A percentile compares a stretch with the other conserved stretches of the same genome.
phyloP scores from a whole-genome alignment of 2,329 filamentous ascomycete genomes.

The Elsinoe australis region DNA sequence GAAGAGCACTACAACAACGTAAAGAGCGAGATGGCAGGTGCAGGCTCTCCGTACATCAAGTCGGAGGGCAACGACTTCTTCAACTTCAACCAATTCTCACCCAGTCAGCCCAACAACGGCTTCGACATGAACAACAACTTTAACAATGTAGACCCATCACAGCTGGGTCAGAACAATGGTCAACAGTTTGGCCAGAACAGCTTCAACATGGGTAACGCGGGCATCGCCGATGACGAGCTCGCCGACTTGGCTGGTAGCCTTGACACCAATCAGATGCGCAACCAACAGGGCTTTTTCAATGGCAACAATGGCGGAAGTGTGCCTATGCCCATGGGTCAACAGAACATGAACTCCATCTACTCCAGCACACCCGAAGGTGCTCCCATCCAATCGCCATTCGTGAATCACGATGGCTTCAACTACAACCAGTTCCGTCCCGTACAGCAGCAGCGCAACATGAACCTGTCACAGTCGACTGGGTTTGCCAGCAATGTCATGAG shows the following conservation, averaged over 20 bases:
- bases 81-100: conserved; percentile 36
- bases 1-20: conserved; percentile 21
- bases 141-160: conserved; percentile 75
- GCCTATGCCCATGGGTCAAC: conserved; percentile 54
- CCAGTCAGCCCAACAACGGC: conserved; percentile 18
- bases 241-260: conserved; percentile 52
- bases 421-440: conserved; percentile 66
- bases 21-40: conserved; percentile 44
- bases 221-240: conserved; percentile 82
- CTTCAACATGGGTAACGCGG: conserved; percentile 69
- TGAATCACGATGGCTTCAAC: conserved; percentile 60
- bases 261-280: conserved; percentile 18
- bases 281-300: conserved; percentile 28
- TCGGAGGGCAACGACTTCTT: conserved; percentile 59
- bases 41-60: conserved; percentile 58
- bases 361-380: conserved; percentile 88
- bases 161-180: conserved; percentile 58
- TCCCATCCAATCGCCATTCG: conserved; percentile 84
- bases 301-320: conserved; percentile 38
- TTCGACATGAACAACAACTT: conserved; percentile 36
- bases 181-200: conserved; percentile 54
- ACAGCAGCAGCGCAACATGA: conserved; percentile 29
- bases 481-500: conserved; percentile 25
- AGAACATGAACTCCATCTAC: conserved; percentile 66
- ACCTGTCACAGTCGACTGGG: conserved; percentile 31